Evolutionary conservation across 768 basidiomycete genomes (phyloP).

Genomic region (Lyophyllum decastes): DNA sequence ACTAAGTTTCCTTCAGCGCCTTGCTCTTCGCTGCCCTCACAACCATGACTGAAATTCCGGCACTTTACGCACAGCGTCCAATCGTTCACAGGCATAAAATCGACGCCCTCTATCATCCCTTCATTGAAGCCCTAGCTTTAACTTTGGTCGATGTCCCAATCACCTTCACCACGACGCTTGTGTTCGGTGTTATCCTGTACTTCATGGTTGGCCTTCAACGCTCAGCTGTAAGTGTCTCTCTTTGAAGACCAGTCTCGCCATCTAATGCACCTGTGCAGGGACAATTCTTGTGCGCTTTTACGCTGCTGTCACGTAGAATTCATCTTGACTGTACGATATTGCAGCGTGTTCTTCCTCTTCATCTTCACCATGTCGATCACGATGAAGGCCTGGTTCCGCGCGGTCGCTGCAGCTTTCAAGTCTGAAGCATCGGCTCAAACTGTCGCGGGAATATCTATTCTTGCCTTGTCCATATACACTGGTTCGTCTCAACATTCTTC

Average conservation of each 20-base stretch:
- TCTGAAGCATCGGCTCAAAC: slow-evolving; percentile 62
- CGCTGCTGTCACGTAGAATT: not conserved
- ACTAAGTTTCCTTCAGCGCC: slow-evolving; percentile 10
- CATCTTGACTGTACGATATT: slow-evolving; percentile 1
- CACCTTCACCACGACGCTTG: slow-evolving; percentile 45
- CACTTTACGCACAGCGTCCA: slow-evolving; percentile 60
- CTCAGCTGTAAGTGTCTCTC: slow-evolving; percentile 29
- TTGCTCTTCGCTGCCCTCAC: slow-evolving; percentile 8
- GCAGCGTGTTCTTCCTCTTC: slow-evolving; percentile 60
- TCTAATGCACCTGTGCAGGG: slow-evolving; percentile 8
- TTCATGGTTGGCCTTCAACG: slow-evolving; percentile 63
- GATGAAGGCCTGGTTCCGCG: slow-evolving; percentile 79
- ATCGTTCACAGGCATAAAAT: slow-evolving; percentile 58
- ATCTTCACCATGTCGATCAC: slow-evolving; percentile 56
- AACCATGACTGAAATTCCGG: slow-evolving; percentile 24
- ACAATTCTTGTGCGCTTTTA: slow-evolving; percentile 64
- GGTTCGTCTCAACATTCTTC: slow-evolving; percentile 29
- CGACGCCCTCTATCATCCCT: slow-evolving; percentile 54
- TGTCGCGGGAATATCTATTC: slow-evolving; percentile 39
- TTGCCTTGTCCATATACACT: slow-evolving; percentile 54
- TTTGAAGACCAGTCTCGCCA: not conserved
- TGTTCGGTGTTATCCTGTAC: slow-evolving; percentile 56
- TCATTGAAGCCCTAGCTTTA: slow-evolving; percentile 41
- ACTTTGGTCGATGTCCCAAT: slow-evolving; percentile 66
- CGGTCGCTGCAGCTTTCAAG: slow-evolving; percentile 59